Evolutionary conservation across 257 asterid species (phyloP).

Genomic region (Solanum dulcamara): DNA sequence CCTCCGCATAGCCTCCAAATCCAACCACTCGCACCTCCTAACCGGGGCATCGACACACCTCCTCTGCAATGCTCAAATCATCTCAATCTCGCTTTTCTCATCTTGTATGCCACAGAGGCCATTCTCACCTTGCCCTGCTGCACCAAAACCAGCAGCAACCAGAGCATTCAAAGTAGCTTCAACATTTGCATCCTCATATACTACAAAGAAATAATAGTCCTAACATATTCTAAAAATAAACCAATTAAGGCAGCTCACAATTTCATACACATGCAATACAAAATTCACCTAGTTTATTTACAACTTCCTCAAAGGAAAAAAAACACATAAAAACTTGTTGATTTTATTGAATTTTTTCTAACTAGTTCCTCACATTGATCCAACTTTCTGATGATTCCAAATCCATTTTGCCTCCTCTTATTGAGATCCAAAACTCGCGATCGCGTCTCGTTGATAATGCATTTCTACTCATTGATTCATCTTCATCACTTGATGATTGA

Average conservation of each 20-base stretch:
- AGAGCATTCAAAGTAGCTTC: too few relatives aligned
- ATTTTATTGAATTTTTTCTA: background rate
- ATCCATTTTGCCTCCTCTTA: background rate
- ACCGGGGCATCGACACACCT: too few relatives aligned
- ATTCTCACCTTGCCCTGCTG: too few relatives aligned
- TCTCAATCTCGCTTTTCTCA: too few relatives aligned
- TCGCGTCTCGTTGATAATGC: slow-evolving; percentile 9
- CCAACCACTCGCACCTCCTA: too few relatives aligned
- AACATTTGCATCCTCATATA: too few relatives aligned
- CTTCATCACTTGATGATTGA: background rate
- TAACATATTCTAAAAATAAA: background rate
- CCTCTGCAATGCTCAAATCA: too few relatives aligned
- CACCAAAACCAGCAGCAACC: too few relatives aligned
- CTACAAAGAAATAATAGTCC: background rate
- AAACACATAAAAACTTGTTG: background rate
- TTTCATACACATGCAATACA: background rate
- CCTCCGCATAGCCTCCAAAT: too few relatives aligned
- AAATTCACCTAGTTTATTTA: background rate
- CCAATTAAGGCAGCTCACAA: background rate
- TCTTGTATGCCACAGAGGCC: too few relatives aligned
- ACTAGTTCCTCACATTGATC: slow-evolving; percentile 35
- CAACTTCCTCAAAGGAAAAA: background rate
- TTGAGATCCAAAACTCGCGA: background rate
- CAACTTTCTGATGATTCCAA: slow-evolving; percentile 27
- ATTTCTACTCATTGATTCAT: background rate